phyloP scores from a whole-genome alignment of 176 grass and related monocot genomes.

The Chloris gayana region DNA sequence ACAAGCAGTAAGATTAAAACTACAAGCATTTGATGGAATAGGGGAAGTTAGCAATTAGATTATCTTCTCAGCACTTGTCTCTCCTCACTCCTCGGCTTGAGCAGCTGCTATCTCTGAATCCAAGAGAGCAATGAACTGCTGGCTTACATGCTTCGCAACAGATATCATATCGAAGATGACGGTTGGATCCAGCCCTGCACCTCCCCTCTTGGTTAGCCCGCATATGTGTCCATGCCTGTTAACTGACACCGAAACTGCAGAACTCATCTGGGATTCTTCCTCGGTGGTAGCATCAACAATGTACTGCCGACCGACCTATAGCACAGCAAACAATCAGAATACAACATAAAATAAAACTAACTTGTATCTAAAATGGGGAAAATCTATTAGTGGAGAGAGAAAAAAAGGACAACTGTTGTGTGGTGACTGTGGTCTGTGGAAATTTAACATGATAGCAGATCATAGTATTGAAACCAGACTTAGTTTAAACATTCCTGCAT shows the following conservation, averaged over 20 bases:
- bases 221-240: conserved; percentile 76
- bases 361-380: background rate
- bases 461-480: background rate
- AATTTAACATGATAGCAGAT: background rate
- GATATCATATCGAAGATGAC: conserved; percentile 86
- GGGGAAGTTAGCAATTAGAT: background rate
- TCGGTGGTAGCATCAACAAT: conserved; percentile 79
- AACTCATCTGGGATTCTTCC: conserved; percentile 92
- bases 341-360: background rate
- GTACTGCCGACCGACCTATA: conserved; percentile 73
- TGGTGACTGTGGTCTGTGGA: background rate
- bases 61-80: background rate
- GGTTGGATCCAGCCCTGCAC: conserved; percentile 74
- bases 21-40: background rate
- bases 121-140: conserved; percentile 53
- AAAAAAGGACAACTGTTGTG: background rate
- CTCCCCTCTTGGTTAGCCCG: conserved; percentile 79
- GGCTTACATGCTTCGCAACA: conserved; percentile 66
- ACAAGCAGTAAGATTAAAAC: conserved; percentile 21
- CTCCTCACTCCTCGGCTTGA: conserved; percentile 44
- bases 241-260: conserved; percentile 75
- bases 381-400: background rate
- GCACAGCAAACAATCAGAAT: conserved; percentile 5
- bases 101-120: conserved; percentile 72
- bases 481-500: background rate